phyloP scores from a whole-genome alignment of 2,329 filamentous ascomycete species.

The Diaporthe vaccinii region DNA sequence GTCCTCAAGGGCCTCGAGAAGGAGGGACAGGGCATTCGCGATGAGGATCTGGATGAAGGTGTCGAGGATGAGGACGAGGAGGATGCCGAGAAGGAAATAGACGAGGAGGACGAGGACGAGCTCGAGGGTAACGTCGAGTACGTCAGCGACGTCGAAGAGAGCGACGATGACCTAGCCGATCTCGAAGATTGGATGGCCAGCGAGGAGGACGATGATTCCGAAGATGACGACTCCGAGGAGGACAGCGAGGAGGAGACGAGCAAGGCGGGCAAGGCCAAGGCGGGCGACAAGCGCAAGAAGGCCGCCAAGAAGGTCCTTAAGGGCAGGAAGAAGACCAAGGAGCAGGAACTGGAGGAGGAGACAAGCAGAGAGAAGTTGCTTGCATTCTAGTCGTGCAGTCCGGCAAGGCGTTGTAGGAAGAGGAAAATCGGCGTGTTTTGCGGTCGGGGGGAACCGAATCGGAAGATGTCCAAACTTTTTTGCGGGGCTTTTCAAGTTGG shows the following conservation, averaged over 20 bases:
- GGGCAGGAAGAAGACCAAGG: slow-evolving; percentile 74
- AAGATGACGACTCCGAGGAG: slow-evolving; percentile 66
- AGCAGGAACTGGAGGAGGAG: slow-evolving; percentile 81
- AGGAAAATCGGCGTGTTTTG: slow-evolving; percentile 26
- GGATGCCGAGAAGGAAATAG: slow-evolving; percentile 75
- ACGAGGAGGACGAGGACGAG: slow-evolving; percentile 78
- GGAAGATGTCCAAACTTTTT: background rate
- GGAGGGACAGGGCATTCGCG: slow-evolving; percentile 83
- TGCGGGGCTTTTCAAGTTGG: background rate
- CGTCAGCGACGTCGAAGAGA: slow-evolving; percentile 90
- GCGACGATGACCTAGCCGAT: slow-evolving; percentile 82
- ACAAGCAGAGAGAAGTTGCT: slow-evolving; percentile 60
- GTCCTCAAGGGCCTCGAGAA: slow-evolving; percentile 92
- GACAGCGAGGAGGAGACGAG: slow-evolving; percentile 51
- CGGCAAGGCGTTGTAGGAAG: slow-evolving; percentile 17
- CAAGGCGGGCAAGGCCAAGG: slow-evolving; percentile 68
- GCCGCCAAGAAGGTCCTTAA: slow-evolving; percentile 62
- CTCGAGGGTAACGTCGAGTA: slow-evolving; percentile 89
- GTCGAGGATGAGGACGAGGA: slow-evolving; percentile 81
- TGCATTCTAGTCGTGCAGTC: slow-evolving; percentile 45
- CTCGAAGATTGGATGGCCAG: slow-evolving; percentile 95
- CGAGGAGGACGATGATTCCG: slow-evolving; percentile 74
- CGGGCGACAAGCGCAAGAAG: slow-evolving; percentile 69
- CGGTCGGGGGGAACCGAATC: too few relatives aligned
- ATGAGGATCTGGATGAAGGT: slow-evolving; percentile 90